Evolutionary conservation across 2,329 filamentous ascomycete species (phyloP).

Genomic region (Ascocoryne sarcoides): DNA sequence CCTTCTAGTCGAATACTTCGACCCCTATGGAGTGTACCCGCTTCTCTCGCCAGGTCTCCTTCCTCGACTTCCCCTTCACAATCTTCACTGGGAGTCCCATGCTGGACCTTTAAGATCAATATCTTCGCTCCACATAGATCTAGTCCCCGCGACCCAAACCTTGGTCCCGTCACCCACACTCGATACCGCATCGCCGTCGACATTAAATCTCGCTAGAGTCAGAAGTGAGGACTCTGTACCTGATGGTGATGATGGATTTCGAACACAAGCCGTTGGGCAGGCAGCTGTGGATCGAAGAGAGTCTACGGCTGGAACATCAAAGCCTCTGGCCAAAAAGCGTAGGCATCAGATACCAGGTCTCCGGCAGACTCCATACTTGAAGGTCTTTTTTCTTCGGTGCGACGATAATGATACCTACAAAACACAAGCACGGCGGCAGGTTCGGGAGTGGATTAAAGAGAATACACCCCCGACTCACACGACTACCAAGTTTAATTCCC

Average conservation of each 20-base stretch:
- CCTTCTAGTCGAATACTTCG: conserved; percentile 79
- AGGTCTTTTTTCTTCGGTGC: conserved; percentile 80
- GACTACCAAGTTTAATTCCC: conserved; percentile 48
- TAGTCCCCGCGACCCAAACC: conserved; percentile 52
- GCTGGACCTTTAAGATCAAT: conserved; percentile 87
- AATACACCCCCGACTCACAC: conserved; percentile 53
- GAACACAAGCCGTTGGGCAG: conserved; percentile 44
- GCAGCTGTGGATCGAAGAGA: conserved; percentile 19
- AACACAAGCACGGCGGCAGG: conserved; percentile 61
- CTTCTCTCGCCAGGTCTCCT: conserved; percentile 70
- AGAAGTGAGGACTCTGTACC: conserved; percentile 30
- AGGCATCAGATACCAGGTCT: conserved; percentile 93
- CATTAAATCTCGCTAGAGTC: conserved; percentile 26
- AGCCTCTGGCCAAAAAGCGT: conserved; percentile 42
- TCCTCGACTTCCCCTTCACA: conserved; percentile 72
- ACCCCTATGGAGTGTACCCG: conserved; percentile 82
- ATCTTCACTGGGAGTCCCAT: conserved; percentile 96
- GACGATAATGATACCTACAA: conserved; percentile 97
- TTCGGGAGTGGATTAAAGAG: conserved; percentile 86
- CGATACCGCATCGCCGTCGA: conserved; percentile 27
- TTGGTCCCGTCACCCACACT: conserved; percentile 30
- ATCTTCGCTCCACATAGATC: conserved; percentile 81
- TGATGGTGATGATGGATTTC: conserved; percentile 49
- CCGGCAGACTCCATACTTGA: conserved; percentile 87
- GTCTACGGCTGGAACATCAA: conserved; percentile 14